A percentile compares a stretch with the other conserved stretches of the same genome.
phyloP scores from a whole-genome alignment of 257 asterid species.

The Solanum etuberosum region DNA sequence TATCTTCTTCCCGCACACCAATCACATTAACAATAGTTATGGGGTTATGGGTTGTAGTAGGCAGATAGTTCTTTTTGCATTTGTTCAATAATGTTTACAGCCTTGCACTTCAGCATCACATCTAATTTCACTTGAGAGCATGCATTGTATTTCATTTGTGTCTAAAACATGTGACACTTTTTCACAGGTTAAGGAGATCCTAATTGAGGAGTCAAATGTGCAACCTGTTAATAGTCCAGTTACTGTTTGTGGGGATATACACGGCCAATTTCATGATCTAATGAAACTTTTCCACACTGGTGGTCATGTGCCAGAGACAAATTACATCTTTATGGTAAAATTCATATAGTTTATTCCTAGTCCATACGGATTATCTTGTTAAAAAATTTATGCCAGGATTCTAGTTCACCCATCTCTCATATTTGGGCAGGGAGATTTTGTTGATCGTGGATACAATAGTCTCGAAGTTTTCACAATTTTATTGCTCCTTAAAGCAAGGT shows the following conservation, averaged over 20 bases:
- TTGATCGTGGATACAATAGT: conserved; percentile 98
- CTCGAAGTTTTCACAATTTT: conserved; percentile 95
- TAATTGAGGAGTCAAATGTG: conserved; percentile 98
- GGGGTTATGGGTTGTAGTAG: neutral
- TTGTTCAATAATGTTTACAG: neutral
- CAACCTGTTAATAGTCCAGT: conserved; percentile 99
- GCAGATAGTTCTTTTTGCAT: neutral
- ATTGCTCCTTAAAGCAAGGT: conserved; percentile 98
- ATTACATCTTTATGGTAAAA: conserved; percentile 91
- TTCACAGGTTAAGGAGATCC: conserved; percentile 87
- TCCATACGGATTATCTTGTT: neutral
- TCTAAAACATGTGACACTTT: neutral
- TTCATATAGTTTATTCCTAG: neutral
- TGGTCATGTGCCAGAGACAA: conserved; percentile 97
- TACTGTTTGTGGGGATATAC: conserved; percentile 98
- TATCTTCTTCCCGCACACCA: neutral
- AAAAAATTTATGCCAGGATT: neutral
- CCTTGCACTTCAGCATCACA: neutral
- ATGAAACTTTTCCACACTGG: conserved; percentile 99
- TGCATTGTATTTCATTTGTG: neutral
- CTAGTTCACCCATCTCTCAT: conserved; percentile 1
- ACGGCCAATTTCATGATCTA: conserved; percentile 93
- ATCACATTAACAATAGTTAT: neutral
- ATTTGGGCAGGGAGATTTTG: conserved; percentile 84
- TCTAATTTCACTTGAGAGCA: neutral